These are phyloP conservation scores for Phyllachora maydis DNA, from an alignment of 2,329 filamentous ascomycete species.

Conservation along the genomic window DNA sequence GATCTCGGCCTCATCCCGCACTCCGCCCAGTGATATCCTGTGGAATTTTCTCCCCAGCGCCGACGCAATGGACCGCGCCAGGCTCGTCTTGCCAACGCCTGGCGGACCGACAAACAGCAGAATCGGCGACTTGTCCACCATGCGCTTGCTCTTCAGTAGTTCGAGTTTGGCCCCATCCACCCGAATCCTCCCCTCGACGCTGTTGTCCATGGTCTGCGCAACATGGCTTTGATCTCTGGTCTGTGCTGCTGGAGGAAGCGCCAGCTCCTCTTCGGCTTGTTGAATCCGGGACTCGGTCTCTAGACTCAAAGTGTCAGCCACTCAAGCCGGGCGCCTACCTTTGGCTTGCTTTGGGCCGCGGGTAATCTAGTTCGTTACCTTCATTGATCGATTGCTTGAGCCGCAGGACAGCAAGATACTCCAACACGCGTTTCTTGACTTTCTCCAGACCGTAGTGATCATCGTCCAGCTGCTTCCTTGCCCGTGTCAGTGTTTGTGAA, in stretches of 20 bases:
- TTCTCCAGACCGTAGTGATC: constrained; percentile 94
- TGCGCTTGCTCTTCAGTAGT: constrained; percentile 58
- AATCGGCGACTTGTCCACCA: constrained; percentile 91
- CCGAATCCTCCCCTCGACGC: constrained; percentile 14
- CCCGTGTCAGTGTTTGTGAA: constrained; percentile 53
- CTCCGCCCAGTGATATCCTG: constrained; percentile 85
- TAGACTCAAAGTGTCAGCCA: too few species aligned
- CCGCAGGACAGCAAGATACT: constrained; percentile 90
- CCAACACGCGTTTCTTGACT: constrained; percentile 88
- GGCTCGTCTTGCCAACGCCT: constrained; percentile 86
- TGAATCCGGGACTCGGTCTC: too few species aligned
- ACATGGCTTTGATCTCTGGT: too few species aligned
- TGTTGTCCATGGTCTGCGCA: too few species aligned
- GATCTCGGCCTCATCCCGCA: constrained; percentile 92
- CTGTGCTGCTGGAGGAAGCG: too few species aligned
- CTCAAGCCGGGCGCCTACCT: too few species aligned
- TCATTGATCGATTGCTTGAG: constrained; percentile 83
- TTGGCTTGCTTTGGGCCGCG: constrained; percentile 54
- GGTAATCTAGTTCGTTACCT: too few species aligned
- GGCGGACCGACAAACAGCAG: constrained; percentile 83
- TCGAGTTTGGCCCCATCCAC: constrained; percentile 44
- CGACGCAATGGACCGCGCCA: constrained; percentile 82
- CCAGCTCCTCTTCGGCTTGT: constrained; percentile 37
- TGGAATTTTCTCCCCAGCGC: constrained; percentile 92
- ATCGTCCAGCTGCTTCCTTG: constrained; percentile 78